phyloP scores from a whole-genome alignment of 208 protist genomes.

The Wallacemonas collosoma region DNA sequence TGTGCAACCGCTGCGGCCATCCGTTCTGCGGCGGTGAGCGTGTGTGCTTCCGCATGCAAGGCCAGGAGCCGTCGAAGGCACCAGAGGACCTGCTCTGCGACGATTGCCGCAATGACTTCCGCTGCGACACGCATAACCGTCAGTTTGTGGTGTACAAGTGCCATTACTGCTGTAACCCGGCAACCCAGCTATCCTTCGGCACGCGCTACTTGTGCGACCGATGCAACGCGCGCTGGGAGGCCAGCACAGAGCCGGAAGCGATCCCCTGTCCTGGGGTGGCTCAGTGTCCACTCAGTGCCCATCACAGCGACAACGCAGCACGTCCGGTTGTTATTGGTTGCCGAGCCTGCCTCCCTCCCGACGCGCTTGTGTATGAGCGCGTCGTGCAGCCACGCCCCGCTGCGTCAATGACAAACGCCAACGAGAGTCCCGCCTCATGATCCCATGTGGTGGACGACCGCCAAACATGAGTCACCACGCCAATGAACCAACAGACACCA shows the following conservation, averaged over 20 bases:
- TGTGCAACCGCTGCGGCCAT: slow-evolving; percentile 61
- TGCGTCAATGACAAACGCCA: background rate
- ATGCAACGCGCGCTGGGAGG: slow-evolving; percentile 64
- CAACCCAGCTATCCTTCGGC: slow-evolving; percentile 81
- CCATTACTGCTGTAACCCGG: slow-evolving; percentile 88
- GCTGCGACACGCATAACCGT: slow-evolving; percentile 39
- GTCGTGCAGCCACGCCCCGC: slow-evolving; percentile 15
- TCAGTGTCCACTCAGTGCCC: slow-evolving; percentile 60
- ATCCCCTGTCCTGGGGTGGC: slow-evolving; percentile 58
- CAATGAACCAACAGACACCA: too few species aligned
- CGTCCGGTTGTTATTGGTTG: slow-evolving; percentile 46
- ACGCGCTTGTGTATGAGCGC: slow-evolving; percentile 8
- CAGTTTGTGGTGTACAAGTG: slow-evolving; percentile 83
- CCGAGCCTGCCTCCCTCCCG: slow-evolving; percentile 41
- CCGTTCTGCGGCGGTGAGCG: slow-evolving; percentile 83
- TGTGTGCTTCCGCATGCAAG: slow-evolving; percentile 71
- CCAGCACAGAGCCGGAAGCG: slow-evolving; percentile 48
- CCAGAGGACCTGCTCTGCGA: slow-evolving; percentile 75
- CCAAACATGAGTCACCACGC: too few species aligned
- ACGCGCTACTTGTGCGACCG: slow-evolving; percentile 82
- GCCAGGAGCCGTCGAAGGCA: slow-evolving; percentile 58
- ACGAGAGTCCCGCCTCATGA: background rate
- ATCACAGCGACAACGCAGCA: slow-evolving; percentile 22
- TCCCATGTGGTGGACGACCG: too few species aligned
- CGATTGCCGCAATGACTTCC: slow-evolving; percentile 57